phyloP scores from a whole-genome alignment of 2,329 filamentous ascomycete genomes.

The Thermoascus crustaceus region DNA sequence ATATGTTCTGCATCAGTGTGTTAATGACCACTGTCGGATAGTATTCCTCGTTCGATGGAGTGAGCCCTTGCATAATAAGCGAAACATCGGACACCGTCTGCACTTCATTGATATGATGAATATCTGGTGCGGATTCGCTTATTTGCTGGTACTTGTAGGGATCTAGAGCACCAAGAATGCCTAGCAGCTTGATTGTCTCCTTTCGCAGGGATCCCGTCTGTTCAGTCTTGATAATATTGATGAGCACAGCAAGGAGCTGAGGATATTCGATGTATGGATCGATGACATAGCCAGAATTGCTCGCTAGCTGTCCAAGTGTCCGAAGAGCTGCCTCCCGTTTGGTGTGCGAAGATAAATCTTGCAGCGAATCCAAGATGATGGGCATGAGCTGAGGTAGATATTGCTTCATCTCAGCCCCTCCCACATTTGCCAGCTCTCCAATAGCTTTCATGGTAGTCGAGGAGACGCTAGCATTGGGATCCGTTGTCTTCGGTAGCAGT shows the following conservation, averaged over 20 bases:
- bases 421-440: conserved; percentile 86
- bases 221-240: conserved; percentile 90
- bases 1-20: conserved; percentile 73
- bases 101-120: conserved; percentile 61
- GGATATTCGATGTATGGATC: conserved; percentile 93
- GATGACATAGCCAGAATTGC: conserved; percentile 96
- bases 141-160: conserved; percentile 94
- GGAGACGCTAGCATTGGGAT: conserved; percentile 77
- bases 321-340: conserved; percentile 89
- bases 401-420: conserved; percentile 83
- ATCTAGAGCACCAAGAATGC: conserved; percentile 87
- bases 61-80: conserved; percentile 94
- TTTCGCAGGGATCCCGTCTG: conserved; percentile 77
- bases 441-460: conserved; percentile 93
- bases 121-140: conserved; percentile 77
- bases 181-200: conserved; percentile 94
- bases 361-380: conserved; percentile 84
- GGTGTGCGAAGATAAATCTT: conserved; percentile 82
- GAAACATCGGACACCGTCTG: conserved; percentile 80
- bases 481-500: conserved; percentile 83
- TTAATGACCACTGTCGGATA: conserved; percentile 98
- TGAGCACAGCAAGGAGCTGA: conserved; percentile 81
- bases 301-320: conserved; percentile 84
- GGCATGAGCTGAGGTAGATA: conserved; percentile 93
- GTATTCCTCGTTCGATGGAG: conserved; percentile 95